These are phyloP conservation scores for Pythium apleroticum DNA, from an alignment of 352 stramenopile species.

Conservation along the genomic window DNA sequence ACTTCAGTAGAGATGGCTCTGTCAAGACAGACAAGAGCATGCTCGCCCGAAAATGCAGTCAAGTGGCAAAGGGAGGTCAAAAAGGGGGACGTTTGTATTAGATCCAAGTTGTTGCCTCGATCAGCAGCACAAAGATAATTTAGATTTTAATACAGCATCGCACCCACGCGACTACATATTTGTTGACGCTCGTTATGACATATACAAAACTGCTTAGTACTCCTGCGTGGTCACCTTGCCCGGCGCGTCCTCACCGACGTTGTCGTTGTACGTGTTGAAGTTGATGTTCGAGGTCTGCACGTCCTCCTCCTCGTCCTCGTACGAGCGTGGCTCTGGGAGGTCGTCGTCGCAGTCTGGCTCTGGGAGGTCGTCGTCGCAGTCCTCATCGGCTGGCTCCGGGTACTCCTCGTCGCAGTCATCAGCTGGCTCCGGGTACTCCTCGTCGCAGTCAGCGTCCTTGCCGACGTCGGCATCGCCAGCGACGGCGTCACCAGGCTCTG, in stretches of 20 bases:
- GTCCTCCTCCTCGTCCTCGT: slow-evolving; percentile 27
- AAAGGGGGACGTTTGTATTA: neutral
- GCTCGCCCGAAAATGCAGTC: too few species aligned
- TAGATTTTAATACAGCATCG: slow-evolving; percentile 1
- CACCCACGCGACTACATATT: slow-evolving; percentile 5
- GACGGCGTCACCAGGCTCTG: neutral
- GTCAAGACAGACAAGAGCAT: too few species aligned
- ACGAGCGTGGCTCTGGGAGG: slow-evolving; percentile 18
- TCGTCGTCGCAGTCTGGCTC: slow-evolving; percentile 20
- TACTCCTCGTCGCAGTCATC: neutral
- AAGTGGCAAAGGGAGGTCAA: neutral
- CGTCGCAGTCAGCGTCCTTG: neutral
- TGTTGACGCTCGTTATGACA: neutral
- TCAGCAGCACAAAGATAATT: neutral
- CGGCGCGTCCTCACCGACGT: slow-evolving; percentile 13
- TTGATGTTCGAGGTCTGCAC: slow-evolving; percentile 33
- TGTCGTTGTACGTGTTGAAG: slow-evolving; percentile 31
- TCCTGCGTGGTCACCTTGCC: slow-evolving; percentile 17
- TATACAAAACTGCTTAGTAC: slow-evolving; percentile 11
- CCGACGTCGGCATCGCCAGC: neutral
- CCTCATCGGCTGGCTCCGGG: neutral
- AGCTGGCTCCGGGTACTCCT: neutral
- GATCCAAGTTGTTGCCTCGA: neutral
- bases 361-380: slow-evolving; percentile 14
- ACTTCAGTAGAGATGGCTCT: too few species aligned